Percentiles rank a stretch among this genome's conserved stretches.
Conservation (phyloP, 495 filamentous ascomycete species). For the Sphaerosporella brunnea region DNA sequence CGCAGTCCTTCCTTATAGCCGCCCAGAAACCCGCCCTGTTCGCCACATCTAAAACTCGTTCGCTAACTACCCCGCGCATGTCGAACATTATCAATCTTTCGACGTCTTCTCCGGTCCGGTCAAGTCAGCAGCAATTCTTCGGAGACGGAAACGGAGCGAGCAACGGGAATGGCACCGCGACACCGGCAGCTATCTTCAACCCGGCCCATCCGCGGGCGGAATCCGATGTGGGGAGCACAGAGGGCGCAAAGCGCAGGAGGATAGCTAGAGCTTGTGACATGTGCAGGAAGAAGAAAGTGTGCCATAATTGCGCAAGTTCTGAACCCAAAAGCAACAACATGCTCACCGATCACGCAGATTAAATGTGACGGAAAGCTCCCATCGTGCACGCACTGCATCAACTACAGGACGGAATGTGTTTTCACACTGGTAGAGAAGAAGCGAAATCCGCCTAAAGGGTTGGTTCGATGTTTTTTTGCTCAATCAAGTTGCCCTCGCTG, state of each 20-base stretch:
- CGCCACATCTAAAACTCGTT: too few species aligned
- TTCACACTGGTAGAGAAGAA: conserved; percentile 99
- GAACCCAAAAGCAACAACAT: neutral
- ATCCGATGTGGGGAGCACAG: conserved; percentile 47
- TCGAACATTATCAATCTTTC: conserved; percentile 20
- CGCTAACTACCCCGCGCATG: conserved; percentile 4
- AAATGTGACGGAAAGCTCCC: conserved; percentile 97
- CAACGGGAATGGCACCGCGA: conserved; percentile 23
- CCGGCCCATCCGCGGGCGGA: conserved; percentile 22
- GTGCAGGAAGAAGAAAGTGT: conserved; percentile 87
- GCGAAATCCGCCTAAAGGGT: conserved; percentile 93
- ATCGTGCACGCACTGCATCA: conserved; percentile 85
- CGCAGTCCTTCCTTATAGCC: too few species aligned
- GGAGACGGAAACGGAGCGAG: conserved; percentile 10
- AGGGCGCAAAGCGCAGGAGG: conserved; percentile 76
- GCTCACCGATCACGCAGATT: conserved; percentile 34
- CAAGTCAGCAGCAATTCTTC: conserved; percentile 16
- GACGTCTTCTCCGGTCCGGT: conserved; percentile 13
- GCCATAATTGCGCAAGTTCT: conserved; percentile 3
- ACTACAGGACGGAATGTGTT: conserved; percentile 95
- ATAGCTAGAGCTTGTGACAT: conserved; percentile 97
- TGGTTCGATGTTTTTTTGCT: too few species aligned
- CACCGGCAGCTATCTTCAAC: conserved; percentile 29
- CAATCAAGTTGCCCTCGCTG: too few species aligned
- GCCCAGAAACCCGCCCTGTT: too few species aligned